phyloP scores from a whole-genome alignment of 768 basidiomycete species.

The Boletus barrowsii region DNA sequence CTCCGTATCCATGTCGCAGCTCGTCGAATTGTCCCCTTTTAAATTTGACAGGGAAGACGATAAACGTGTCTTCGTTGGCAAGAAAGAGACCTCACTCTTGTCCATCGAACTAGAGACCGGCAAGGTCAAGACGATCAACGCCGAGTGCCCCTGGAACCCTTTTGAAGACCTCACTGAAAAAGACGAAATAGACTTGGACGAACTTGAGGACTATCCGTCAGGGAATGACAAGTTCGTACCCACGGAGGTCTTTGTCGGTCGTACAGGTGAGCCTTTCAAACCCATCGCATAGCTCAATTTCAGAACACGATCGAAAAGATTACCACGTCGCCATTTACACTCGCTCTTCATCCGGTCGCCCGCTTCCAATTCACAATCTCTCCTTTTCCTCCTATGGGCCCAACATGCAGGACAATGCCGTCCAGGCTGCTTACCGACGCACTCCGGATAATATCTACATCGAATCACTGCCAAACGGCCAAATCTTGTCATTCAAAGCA shows the following conservation, averaged over 20 bases:
- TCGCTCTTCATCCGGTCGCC: constrained; percentile 37
- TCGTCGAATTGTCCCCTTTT: constrained; percentile 85
- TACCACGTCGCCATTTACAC: constrained; percentile 86
- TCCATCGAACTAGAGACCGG: constrained; percentile 79
- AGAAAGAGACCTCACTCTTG: constrained; percentile 82
- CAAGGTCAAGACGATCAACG: constrained; percentile 68
- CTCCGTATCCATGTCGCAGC: constrained; percentile 86
- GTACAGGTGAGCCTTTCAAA: constrained; percentile 48
- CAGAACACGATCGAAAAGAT: constrained; percentile 46
- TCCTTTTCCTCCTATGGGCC: constrained; percentile 92
- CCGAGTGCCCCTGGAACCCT: constrained; percentile 77
- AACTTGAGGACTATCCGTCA: constrained; percentile 51
- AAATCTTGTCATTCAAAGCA: constrained; percentile 71
- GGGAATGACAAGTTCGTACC: constrained; percentile 24
- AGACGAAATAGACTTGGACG: constrained; percentile 52
- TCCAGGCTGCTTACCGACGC: constrained; percentile 70
- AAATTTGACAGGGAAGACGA: constrained; percentile 61
- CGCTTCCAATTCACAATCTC: constrained; percentile 68
- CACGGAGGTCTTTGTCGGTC: constrained; percentile 59
- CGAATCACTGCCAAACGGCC: constrained; percentile 76
- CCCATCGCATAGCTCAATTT: neutral
- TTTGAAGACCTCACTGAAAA: constrained; percentile 49
- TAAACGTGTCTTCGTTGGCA: constrained; percentile 78
- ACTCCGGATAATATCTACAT: constrained; percentile 81
- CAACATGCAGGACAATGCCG: constrained; percentile 75